Evolutionary conservation across 352 stramenopile genomes (phyloP), one percentile per base, ranked within the genome.

Genomic region (Phytophthora constricta): DNA sequence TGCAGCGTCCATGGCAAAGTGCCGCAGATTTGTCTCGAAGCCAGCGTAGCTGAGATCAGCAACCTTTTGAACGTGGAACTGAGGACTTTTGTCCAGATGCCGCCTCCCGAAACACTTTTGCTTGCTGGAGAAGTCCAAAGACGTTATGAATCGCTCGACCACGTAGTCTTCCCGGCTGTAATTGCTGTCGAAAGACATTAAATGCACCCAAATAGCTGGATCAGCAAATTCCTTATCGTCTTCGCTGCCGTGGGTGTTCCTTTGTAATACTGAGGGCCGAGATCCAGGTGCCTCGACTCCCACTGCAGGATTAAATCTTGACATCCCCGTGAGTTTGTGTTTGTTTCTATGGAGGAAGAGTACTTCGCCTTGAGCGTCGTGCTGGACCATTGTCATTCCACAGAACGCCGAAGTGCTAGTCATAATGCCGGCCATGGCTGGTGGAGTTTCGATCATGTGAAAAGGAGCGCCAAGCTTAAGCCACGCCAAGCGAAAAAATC

Each of bases 401-500:
- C 80, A 89, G 34, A 87, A 89, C 4, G 49, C 50, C 25, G 64
- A 67, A 17, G 42, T 45, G 5, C 67, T 68, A 27, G 66, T 63
- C 13, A 81, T 49, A 28, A 66, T 58, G 1, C 80, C 80, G 10
- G 79, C 79, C 25, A 79, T 62, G 0, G 63, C 74, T 8, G 81
- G 79, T 3, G 81, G 77, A 2, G 62, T 70, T 45, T 77, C 33
- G 46, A 87, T 76, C 80, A 89, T 89, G 49, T 86, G 66, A 52
- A 88, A 90, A 2, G 66, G 25, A 10, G 67, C 58, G 28, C 71
- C 64, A 3, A 71, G 51, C 49, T 85, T 84, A 28, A 87, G 65
- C 81, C 81, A 90, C 23, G 81, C 81, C 10, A 87, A 67, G 0
- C 81, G 77, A 20, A 90, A 90, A 1, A 90, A n/a, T 90, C 81